Evolutionary conservation across 331 rosid genomes (phyloP), one percentile per base, ranked within the genome.

Genomic region (Erythrophleum ivorense): DNA sequence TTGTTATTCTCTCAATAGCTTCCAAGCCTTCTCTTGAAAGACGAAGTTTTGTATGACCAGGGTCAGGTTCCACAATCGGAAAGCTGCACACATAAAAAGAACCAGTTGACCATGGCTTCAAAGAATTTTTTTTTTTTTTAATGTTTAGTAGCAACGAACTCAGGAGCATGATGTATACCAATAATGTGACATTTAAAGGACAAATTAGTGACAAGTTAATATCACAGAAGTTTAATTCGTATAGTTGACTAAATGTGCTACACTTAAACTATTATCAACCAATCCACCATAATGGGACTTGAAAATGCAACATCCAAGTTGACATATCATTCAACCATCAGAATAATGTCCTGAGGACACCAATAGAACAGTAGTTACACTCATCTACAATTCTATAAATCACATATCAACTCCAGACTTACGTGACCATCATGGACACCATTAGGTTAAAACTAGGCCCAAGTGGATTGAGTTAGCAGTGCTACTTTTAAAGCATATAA

Each of bases 11-110:
- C 88, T 88, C 83, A 74, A 95, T 91, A 59, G 90, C 99, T 88
- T 92, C 94, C 92, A 95, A 84, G 36, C 99, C 98, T 85, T 90
- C 97, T 82, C 91, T 85, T 68, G 99, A 89, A 86, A 95, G 94
- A 49, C 92, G 97, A 79, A 95, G 97, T 77, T 92, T 95, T 60
- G 99, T 95, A 75, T 95, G 98, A 71, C 91, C 94, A 73, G 94
- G 92, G 88, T 93, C 99, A 68, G 97, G 99, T 84, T 91, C 98
- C 78, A 95, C 94, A 75, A 95, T 95, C 29, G 99, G 97, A 87
- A 93, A 93, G 73, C 98, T 95, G 88, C 29, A 77, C 7, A 57
- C 67, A 80, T 77, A 78, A 53, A 84, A 21, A 54, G 43, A 36
- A 36, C 3, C 8, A 46, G 55, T 13, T 50, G 55, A 11, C 55